phyloP scores from a whole-genome alignment of 1,139 yeast species.

The Spathaspora jeffriesii region DNA sequence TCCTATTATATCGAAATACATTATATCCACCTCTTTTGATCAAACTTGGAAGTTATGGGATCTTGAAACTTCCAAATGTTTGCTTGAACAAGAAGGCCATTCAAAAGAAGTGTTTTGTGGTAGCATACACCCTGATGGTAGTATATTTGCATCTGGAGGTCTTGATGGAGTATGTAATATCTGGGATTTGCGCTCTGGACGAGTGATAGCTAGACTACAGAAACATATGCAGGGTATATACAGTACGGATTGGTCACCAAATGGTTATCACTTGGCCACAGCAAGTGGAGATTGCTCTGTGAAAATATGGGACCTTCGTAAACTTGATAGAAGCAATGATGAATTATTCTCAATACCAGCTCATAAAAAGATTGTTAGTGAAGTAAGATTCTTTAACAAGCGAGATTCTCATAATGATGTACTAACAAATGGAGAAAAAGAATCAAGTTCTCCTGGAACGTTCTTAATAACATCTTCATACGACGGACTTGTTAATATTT shows the following conservation, averaged over 20 bases:
- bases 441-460: constrained; percentile 33
- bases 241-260: constrained; percentile 71
- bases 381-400: constrained; percentile 51
- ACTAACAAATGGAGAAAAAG: background rate
- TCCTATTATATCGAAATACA: constrained; percentile 50
- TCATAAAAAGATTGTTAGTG: constrained; percentile 74
- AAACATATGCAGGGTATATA: constrained; percentile 78
- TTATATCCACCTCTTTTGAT: constrained; percentile 81
- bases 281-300: constrained; percentile 85
- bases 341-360: constrained; percentile 65
- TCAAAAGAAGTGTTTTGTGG: constrained; percentile 69
- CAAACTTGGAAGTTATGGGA: constrained; percentile 94
- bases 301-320: constrained; percentile 85
- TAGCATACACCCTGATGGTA: constrained; percentile 76
- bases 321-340: constrained; percentile 24
- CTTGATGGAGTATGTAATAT: constrained; percentile 71
- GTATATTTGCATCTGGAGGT: constrained; percentile 77
- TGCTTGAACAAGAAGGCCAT: constrained; percentile 80
- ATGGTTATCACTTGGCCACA: constrained; percentile 76
- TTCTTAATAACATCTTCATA: constrained; percentile 65
- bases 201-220: constrained; percentile 55
- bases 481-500: constrained; percentile 64
- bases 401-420: constrained; percentile 18
- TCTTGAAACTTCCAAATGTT: constrained; percentile 30
- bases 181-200: constrained; percentile 90